These are phyloP conservation scores for Rehmannia glutinosa DNA, from an alignment of 257 asterid species.

Conservation along the genomic window DNA sequence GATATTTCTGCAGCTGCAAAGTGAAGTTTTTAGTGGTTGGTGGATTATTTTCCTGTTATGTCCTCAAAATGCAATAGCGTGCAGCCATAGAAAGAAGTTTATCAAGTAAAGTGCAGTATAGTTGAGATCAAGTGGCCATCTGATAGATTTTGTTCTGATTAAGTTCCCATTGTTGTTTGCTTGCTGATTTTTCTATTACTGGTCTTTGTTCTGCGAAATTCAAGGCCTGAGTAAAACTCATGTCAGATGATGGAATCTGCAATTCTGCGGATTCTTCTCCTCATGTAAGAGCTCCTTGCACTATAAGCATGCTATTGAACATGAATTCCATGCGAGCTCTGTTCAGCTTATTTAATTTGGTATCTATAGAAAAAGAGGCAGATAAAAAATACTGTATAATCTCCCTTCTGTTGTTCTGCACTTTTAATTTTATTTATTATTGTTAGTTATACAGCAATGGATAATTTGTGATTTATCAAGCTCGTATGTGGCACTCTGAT, in stretches of 20 bases:
- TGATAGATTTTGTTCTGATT: conserved; percentile 26
- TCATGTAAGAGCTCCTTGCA: conserved; percentile 42
- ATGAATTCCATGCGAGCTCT: neutral
- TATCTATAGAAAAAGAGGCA: neutral
- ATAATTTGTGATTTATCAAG: neutral
- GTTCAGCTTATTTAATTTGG: conserved; percentile 1
- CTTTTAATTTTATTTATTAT: neutral
- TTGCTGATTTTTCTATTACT: conserved; percentile 31
- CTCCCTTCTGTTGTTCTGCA: neutral
- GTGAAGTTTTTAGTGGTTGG: conserved; percentile 6
- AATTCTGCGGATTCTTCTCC: conserved; percentile 25
- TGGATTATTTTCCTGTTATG: conserved; percentile 14
- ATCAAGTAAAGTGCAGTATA: conserved; percentile 12
- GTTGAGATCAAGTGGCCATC: conserved; percentile 20
- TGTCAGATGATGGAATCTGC: conserved; percentile 40
- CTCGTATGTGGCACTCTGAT: neutral
- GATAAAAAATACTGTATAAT: neutral
- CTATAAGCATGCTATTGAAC: conserved; percentile 14
- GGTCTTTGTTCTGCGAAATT: conserved; percentile 31
- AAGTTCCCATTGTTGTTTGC: conserved; percentile 25
- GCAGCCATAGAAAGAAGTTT: conserved; percentile 12
- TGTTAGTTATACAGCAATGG: too few relatives aligned
- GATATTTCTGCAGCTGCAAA: conserved; percentile 8
- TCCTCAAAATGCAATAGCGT: conserved; percentile 16
- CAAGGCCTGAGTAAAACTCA: conserved; percentile 28